A percentile compares a stretch with the other conserved stretches of the same genome.
phyloP scores from a whole-genome alignment of 768 basidiomycete genomes.

The Hirschioporus abietinus region DNA sequence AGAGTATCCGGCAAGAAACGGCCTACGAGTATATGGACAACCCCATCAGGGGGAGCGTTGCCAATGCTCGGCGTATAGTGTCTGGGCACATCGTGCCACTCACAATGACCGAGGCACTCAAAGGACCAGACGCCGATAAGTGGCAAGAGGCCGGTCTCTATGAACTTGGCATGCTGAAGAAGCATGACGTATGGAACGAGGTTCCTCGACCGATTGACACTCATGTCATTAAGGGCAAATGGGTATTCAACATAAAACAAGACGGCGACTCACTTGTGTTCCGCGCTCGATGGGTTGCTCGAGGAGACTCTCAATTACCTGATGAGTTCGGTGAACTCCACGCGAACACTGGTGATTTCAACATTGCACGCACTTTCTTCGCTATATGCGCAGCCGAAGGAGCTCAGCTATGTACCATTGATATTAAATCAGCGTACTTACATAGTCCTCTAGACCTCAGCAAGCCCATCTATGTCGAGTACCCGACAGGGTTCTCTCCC shows the following conservation, averaged over 20 bases:
- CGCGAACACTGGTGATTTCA: background rate
- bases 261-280: slow-evolving; percentile 17
- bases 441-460: slow-evolving; percentile 5
- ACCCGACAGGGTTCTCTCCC: slow-evolving; percentile 9
- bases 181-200: slow-evolving; percentile 18
- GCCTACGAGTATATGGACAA: no score
- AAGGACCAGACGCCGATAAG: slow-evolving; percentile 2
- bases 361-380: background rate
- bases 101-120: slow-evolving; percentile 4
- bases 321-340: slow-evolving; percentile 10
- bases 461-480: slow-evolving; percentile 10
- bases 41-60: no score
- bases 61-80: no score
- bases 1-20: no score
- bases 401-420: slow-evolving; percentile 8
- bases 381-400: background rate
- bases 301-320: slow-evolving; percentile 22
- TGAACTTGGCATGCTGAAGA: slow-evolving; percentile 1
- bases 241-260: slow-evolving; percentile 23
- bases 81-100: no score
- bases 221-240: no score
- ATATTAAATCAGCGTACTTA: slow-evolving; percentile 13
- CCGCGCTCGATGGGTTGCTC: slow-evolving; percentile 25
- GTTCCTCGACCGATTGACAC: slow-evolving; percentile 14
- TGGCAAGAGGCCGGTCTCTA: slow-evolving; percentile 6